Percentiles rank a stretch among this genome's conserved stretches.
These are phyloP conservation scores for Beauveria sp. DNA, from an alignment of 2,329 filamentous ascomycete species.

Conservation along the genomic window DNA sequence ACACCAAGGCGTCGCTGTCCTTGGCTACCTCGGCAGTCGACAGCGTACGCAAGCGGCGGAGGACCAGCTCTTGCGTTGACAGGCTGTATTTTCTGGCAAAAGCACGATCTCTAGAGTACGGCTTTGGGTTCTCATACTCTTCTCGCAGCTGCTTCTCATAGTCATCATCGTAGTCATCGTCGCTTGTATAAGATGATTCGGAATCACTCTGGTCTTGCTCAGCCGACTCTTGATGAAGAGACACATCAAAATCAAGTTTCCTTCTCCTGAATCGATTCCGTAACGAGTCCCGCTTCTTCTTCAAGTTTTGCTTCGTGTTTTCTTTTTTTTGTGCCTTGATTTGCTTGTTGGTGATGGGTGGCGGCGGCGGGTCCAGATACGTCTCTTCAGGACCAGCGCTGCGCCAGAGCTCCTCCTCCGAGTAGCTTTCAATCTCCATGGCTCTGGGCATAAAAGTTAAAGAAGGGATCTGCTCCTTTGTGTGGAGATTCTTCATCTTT, in stretches of 20 bases:
- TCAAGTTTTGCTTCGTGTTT: constrained; percentile 7
- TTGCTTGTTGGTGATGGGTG: constrained; percentile 13
- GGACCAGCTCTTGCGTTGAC: constrained; percentile 17
- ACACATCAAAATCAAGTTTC: not conserved
- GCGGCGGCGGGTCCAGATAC: constrained; percentile 20
- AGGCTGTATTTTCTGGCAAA: constrained; percentile 22
- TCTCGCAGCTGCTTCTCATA: constrained; percentile 14
- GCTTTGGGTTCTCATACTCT: constrained; percentile 16
- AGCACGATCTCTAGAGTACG: constrained; percentile 17
- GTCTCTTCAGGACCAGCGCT: constrained; percentile 19
- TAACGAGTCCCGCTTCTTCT: constrained; percentile 7
- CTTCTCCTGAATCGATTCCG: not conserved
- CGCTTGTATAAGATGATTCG: constrained; percentile 13
- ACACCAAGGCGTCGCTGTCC: constrained; percentile 12
- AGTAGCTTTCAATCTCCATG: constrained; percentile 22
- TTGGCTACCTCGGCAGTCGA: constrained; percentile 7
- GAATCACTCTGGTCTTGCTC: not conserved
- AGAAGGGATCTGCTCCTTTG: constrained; percentile 15
- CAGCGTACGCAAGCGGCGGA: constrained; percentile 16
- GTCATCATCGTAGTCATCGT: constrained; percentile 18
- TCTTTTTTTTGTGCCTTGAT: constrained; percentile 15
- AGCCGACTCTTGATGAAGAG: constrained; percentile 10
- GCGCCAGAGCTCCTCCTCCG: constrained; percentile 21
- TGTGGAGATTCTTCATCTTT: constrained; percentile 18
- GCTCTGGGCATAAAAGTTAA: constrained; percentile 23